Conservation (phyloP, 306 rosid species). For the Urtica urens region DNA sequence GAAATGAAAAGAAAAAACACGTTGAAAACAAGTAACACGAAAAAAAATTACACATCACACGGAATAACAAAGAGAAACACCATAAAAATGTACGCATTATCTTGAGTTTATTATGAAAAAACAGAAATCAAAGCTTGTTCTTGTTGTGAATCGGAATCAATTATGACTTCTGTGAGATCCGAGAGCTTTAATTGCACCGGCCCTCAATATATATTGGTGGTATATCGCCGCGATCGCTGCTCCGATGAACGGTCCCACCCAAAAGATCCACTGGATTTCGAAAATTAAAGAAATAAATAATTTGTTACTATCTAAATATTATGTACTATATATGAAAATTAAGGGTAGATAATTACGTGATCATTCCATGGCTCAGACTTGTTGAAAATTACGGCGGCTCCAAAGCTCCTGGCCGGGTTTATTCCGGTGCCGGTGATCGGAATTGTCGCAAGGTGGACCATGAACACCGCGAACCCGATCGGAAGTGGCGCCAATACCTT, state of each 20-base stretch:
- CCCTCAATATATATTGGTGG: conserved; percentile 31
- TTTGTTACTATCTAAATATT: background rate
- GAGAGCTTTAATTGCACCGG: conserved; percentile 29
- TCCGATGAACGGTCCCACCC: conserved; percentile 36
- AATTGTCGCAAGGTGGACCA: conserved; percentile 40
- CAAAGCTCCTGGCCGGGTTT: conserved; percentile 38
- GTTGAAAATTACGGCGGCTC: conserved; percentile 31
- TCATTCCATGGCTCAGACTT: conserved; percentile 26
- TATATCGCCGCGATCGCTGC: conserved; percentile 39
- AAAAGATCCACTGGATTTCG: conserved; percentile 40
- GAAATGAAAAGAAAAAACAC: no score
- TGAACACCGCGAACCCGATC: conserved; percentile 40
- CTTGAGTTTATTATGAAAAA: no score
- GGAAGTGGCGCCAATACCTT: conserved; percentile 45
- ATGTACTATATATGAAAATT: background rate
- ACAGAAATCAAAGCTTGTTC: conserved; percentile 7
- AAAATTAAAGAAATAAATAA: background rate
- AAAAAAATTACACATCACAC: background rate
- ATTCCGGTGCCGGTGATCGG: conserved; percentile 44
- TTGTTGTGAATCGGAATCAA: no score
- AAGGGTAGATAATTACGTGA: conserved; percentile 13
- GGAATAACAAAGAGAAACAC: background rate
- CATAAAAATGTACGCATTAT: background rate
- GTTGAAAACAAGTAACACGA: conserved; percentile 13
- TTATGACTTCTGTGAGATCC: conserved; percentile 32